Evolutionary conservation across 2,329 filamentous ascomycete genomes (phyloP), one percentile per base, ranked within the genome.

Genomic region (Neocatenulostroma microsporum): DNA sequence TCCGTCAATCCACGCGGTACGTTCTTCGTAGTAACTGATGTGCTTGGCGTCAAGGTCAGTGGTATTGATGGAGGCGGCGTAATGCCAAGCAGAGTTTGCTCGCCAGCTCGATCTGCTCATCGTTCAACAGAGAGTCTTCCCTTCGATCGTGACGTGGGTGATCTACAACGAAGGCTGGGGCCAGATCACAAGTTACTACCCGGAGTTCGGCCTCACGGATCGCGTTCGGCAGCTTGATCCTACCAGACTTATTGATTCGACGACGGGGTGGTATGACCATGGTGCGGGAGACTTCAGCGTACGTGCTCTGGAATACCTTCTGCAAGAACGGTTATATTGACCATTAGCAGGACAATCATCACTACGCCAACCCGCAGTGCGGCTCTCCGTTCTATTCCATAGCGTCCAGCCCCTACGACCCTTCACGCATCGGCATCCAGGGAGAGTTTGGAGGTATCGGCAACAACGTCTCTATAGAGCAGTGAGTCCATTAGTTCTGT

Each of bases 121-220:
- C 28, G 65, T 74, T 25, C 76, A 83, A 44, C 73, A 76, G 54
- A 75, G 73, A 57, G 78, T 66, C 55, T 79, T 79, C 51, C 71
- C 80, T 0, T 78, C 73, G 37, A 82, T 84, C 42, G 67, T 74
- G 8, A 71, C 74, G 1, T 84, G 79, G 76, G 63, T 80, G 12
- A 76, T 84, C 47, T 84, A 82, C 57, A 83, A 84, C 51, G 80
- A 84, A 54, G 79, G 78, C 28, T 84, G 80, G 80, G 79, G 76
- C 2, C 80, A 84, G 50, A 58, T 73, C 2, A 64, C 53, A 2
- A 48, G 64, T 5, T 69, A 67, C 45, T 54, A 55, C 21, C 75
- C 77, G 0, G 80, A 84, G 43, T 69, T 70, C 11, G 60, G 54
- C 3, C 61, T 84, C 10, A 74, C 76, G 0, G 63, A 72, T 1